Evolutionary conservation across 2,329 filamentous ascomycete genomes (phyloP).

Genomic region (Emericellopsis atlantica): DNA sequence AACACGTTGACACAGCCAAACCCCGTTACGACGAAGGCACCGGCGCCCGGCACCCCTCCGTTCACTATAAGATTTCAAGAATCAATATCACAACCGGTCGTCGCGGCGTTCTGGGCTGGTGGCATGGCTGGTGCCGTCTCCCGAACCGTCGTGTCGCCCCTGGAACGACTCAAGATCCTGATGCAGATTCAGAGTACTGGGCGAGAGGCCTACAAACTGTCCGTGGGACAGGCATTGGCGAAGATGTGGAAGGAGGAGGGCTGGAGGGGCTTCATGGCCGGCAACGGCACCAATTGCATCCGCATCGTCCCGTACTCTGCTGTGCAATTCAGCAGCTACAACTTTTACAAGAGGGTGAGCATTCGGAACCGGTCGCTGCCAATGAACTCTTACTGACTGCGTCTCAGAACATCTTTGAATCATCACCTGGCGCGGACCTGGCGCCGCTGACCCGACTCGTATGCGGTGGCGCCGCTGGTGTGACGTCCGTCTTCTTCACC

Average conservation of each 20-base stretch:
- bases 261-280: conserved; percentile 93
- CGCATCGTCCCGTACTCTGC: conserved; percentile 97
- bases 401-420: conserved; percentile 58
- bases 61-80: conserved; percentile 23
- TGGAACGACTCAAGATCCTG: conserved; percentile 95
- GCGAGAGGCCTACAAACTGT: conserved; percentile 85
- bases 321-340: conserved; percentile 96
- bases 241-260: conserved; percentile 99
- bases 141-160: conserved; percentile 87
- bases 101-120: conserved; percentile 87
- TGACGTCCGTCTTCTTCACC: conserved; percentile 89
- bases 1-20: too few species aligned
- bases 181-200: conserved; percentile 90
- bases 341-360: conserved; percentile 84
- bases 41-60: not conserved
- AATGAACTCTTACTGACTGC: not conserved
- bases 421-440: conserved; percentile 60
- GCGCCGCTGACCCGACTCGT: conserved; percentile 62
- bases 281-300: conserved; percentile 96
- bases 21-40: not conserved
- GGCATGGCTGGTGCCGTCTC: conserved; percentile 95
- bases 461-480: conserved; percentile 86
- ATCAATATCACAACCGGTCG: conserved; percentile 64
- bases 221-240: conserved; percentile 71
- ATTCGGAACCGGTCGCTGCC: not conserved